Evolutionary conservation across 176 grass and related monocot genomes (phyloP).

Genomic region (Thinopyrum elongatum): DNA sequence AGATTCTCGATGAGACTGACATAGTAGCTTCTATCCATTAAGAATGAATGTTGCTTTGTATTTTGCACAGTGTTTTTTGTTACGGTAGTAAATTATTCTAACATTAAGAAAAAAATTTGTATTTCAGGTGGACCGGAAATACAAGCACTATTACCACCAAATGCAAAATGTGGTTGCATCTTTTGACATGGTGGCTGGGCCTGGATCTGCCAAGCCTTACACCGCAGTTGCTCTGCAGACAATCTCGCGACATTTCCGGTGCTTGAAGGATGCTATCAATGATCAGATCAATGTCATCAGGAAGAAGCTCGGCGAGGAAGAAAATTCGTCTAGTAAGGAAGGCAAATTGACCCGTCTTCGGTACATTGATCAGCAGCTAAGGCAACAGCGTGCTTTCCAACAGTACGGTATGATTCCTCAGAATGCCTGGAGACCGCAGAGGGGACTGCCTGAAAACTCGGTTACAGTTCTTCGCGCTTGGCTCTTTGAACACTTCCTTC

Average conservation of each 20-base stretch:
- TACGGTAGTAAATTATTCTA: slow-evolving; percentile 15
- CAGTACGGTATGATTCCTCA: slow-evolving; percentile 97
- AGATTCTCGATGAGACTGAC: not conserved
- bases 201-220: slow-evolving; percentile 73
- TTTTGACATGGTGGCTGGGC: slow-evolving; percentile 67
- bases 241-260: slow-evolving; percentile 87
- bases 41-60: not conserved
- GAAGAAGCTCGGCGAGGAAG: slow-evolving; percentile 86
- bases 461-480: slow-evolving; percentile 92
- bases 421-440: slow-evolving; percentile 92
- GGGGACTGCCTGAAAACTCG: slow-evolving; percentile 89
- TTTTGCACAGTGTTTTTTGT: slow-evolving; percentile 18
- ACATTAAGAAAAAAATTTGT: slow-evolving; percentile 22
- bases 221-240: slow-evolving; percentile 96
- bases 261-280: slow-evolving; percentile 88
- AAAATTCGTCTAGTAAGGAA: slow-evolving; percentile 62
- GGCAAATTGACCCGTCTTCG: slow-evolving; percentile 47
- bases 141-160: slow-evolving; percentile 97
- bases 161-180: slow-evolving; percentile 89
- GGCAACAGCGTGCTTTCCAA: slow-evolving; percentile 87
- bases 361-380: slow-evolving; percentile 87
- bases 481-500: slow-evolving; percentile 98
- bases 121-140: slow-evolving; percentile 84
- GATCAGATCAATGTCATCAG: slow-evolving; percentile 73
- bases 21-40: not conserved